Base-by-base conservation (phyloP, 2,329 filamentous ascomycete genomes). In the Myotisia sp. region DNA sequence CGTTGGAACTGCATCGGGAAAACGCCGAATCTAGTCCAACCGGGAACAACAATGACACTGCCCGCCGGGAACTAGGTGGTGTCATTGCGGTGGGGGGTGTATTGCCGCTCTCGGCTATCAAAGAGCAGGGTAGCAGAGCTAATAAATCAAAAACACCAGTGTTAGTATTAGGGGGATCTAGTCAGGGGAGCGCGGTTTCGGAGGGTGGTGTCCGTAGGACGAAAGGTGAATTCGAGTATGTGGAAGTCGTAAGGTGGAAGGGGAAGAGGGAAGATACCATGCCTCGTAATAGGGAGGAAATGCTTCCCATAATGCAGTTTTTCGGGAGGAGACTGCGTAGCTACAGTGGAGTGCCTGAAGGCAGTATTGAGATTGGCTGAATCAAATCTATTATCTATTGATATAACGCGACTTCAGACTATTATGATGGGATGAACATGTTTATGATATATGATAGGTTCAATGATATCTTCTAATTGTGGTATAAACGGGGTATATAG, bases 271-370 rank as follows among this genome's bases (percentile, higher is more conserved):
- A 77, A 4, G 83, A 92, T 54, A 70, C 69, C 1, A 93, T 94
- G 86, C 84, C 85, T n/a, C 63, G 66, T 29, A 78, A 68, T 51
- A 67, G 79, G 34, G 84, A 92, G 7, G 86, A 95, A 65, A 86
- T 92, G 69, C 51, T 86, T 48, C 85, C 86, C 0, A 70, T 94
- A 40, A 94, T 94, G 84, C 73, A 79, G 49, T 94, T 76, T 53
- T 70, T 65, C 45, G 60, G 58, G 14, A 48, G 58, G 22, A 47
- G 56, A 31, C 44, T 65, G 39, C 51, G 53, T 37, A 65, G 60
- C 49, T 51, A 54, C 37, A 51, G 56, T 34, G 62, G 62, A 20
- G 60, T 64, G 26, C 62, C 60, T 0, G 59, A 60, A 42, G 62
- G 58, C 2, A 59, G 56, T 46, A 46, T 64, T 22, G 60, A 65